These are phyloP conservation scores for Chaetomium cochliodes DNA, from an alignment of 495 filamentous ascomycete genomes.

Conservation along the genomic window DNA sequence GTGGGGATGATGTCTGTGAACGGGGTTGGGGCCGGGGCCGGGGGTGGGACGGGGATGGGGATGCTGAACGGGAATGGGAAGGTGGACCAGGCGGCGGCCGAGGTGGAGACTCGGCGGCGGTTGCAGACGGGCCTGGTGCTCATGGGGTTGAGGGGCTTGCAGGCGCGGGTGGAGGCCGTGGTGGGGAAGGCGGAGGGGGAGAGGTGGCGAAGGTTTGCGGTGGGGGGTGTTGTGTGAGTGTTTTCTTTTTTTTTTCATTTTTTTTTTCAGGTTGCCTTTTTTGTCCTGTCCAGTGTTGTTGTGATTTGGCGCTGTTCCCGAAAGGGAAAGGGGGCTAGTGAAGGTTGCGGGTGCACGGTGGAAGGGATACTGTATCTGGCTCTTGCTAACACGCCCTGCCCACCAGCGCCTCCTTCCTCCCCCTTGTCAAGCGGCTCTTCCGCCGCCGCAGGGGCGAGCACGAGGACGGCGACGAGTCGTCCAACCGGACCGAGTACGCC, in stretches of 20 bases:
- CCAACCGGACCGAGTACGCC: constrained; percentile 50
- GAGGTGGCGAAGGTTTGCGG: constrained; percentile 44
- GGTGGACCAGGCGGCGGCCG: background rate
- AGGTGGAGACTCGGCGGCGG: constrained; percentile 36
- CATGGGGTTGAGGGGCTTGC: constrained; percentile 35
- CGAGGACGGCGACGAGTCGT: constrained; percentile 27
- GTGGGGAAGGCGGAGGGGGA: constrained; percentile 37
- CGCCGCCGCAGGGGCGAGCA: constrained; percentile 27
- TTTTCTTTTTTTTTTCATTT: background rate
- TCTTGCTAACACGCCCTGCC: background rate
- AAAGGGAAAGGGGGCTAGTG: background rate
- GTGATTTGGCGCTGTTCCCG: no score
- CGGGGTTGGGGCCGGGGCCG: background rate
- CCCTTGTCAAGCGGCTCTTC: constrained; percentile 44
- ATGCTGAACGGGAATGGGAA: background rate
- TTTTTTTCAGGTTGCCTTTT: background rate
- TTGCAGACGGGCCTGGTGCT: constrained; percentile 38
- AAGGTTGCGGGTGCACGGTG: background rate
- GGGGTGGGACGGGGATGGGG: no score
- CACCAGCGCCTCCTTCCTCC: constrained; percentile 40
- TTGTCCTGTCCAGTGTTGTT: background rate
- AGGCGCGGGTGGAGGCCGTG: constrained; percentile 34
- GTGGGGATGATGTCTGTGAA: constrained; percentile 11
- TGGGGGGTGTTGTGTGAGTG: constrained; percentile 45
- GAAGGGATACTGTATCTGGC: background rate